Conservation (phyloP, 2,329 filamentous ascomycete species). For the Fusarium subglutinans region DNA sequence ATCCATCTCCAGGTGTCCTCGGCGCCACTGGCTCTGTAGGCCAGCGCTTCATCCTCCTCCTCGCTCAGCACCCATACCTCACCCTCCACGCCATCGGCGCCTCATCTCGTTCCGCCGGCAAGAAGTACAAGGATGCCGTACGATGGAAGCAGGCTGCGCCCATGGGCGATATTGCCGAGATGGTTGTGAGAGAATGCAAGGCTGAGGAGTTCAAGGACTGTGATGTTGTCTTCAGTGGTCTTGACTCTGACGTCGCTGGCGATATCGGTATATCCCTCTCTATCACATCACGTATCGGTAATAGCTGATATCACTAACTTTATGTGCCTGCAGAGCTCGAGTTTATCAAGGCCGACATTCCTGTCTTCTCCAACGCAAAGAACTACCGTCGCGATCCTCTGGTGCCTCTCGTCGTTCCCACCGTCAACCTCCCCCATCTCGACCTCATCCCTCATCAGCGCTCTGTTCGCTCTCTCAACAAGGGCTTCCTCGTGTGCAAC, state of each 20-base stretch:
- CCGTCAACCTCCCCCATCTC: conserved; percentile 90
- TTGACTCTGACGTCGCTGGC: conserved; percentile 92
- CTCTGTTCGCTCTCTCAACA: conserved; percentile 74
- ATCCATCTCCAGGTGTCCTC: conserved; percentile 70
- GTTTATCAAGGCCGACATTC: conserved; percentile 86
- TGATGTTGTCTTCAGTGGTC: conserved; percentile 90
- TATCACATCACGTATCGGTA: neutral
- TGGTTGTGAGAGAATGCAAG: conserved; percentile 87
- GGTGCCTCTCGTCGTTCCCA: conserved; percentile 93
- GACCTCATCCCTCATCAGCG: conserved; percentile 90
- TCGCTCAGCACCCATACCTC: conserved; percentile 87
- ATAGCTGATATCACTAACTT: conserved; percentile 2
- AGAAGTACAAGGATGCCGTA: conserved; percentile 93
- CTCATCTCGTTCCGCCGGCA: conserved; percentile 87
- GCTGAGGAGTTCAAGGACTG: conserved; percentile 87
- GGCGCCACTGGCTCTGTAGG: conserved; percentile 95
- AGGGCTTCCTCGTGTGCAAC: conserved; percentile 96
- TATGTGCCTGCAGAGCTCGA: conserved; percentile 73
- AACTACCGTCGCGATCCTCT: conserved; percentile 93
- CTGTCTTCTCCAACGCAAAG: conserved; percentile 97
- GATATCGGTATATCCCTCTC: conserved; percentile 76
- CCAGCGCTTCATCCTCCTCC: conserved; percentile 92
- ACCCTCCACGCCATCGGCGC: conserved; percentile 89
- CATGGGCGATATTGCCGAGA: conserved; percentile 81
- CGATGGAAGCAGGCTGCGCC: conserved; percentile 92